These are phyloP conservation scores for Blastobotrys illinoisensis DNA, from an alignment of 1,139 yeast genomes.

Conservation along the genomic window DNA sequence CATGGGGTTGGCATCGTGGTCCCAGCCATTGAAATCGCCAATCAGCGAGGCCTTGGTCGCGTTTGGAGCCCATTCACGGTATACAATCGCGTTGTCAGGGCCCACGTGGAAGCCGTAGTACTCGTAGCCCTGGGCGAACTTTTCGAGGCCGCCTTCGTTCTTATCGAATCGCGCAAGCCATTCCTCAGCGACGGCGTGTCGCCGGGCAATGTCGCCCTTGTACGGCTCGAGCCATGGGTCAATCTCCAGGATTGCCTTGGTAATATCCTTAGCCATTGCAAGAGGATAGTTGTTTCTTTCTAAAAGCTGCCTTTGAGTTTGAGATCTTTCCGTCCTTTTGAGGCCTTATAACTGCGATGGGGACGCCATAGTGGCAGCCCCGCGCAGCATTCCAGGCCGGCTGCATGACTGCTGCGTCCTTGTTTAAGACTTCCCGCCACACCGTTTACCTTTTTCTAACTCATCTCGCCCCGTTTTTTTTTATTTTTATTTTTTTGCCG, in stretches of 20 bases:
- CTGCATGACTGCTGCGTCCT: background rate
- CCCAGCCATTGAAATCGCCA: slow-evolving; percentile 91
- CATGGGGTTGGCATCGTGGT: slow-evolving; percentile 53
- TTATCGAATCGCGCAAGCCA: slow-evolving; percentile 47
- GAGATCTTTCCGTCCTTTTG: background rate
- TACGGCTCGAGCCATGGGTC: slow-evolving; percentile 91
- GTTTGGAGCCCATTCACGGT: slow-evolving; percentile 86
- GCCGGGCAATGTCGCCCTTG: slow-evolving; percentile 51
- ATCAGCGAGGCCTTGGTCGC: slow-evolving; percentile 68
- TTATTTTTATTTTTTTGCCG: background rate
- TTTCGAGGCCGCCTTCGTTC: slow-evolving; percentile 43
- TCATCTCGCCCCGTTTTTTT: background rate
- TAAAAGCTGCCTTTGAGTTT: no score
- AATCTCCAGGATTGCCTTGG: slow-evolving; percentile 39
- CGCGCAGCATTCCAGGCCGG: background rate
- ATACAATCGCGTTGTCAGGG: slow-evolving; percentile 46
- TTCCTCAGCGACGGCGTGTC: slow-evolving; percentile 51
- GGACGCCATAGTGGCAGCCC: background rate
- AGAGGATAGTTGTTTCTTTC: no score
- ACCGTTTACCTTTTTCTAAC: background rate
- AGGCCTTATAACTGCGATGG: slow-evolving; percentile 1
- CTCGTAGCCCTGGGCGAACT: slow-evolving; percentile 58
- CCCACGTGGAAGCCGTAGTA: slow-evolving; percentile 71
- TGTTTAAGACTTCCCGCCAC: background rate
- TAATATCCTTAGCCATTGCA: background rate